Evolutionary conservation across 1,139 yeast genomes (phyloP).

Genomic region (Debaryomycetaceae sp.): DNA sequence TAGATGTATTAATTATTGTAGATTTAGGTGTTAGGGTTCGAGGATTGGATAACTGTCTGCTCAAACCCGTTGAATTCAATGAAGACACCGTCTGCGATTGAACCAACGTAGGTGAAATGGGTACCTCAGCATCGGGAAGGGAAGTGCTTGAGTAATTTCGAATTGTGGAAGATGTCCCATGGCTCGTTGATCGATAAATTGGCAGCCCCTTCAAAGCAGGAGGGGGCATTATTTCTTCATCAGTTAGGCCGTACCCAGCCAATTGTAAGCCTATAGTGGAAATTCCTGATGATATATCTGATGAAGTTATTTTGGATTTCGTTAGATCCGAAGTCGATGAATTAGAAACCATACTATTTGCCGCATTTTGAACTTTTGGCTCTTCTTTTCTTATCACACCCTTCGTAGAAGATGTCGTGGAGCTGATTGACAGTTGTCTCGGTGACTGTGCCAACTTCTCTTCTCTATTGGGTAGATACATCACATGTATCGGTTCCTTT

Average conservation of each 20-base stretch:
- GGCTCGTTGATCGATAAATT: neutral
- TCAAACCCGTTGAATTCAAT: neutral
- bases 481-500: slow-evolving; percentile 29
- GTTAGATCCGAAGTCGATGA: neutral
- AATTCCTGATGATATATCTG: neutral
- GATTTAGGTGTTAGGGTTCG: neutral
- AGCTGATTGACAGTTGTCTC: slow-evolving; percentile 15
- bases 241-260: slow-evolving; percentile 25
- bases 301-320: neutral
- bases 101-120: neutral
- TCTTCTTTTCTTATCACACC: neutral
- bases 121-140: slow-evolving; percentile 7
- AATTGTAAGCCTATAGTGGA: slow-evolving; percentile 15
- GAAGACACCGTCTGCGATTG: neutral
- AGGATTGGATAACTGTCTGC: neutral
- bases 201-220: slow-evolving; percentile 6
- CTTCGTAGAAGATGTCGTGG: slow-evolving; percentile 11
- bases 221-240: slow-evolving; percentile 27
- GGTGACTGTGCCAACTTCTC: slow-evolving; percentile 7
- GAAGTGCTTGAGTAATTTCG: slow-evolving; percentile 14
- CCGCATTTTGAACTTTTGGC: neutral
- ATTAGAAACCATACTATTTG: too few relatives aligned
- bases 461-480: slow-evolving; percentile 23
- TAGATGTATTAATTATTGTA: neutral
- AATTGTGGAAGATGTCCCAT: slow-evolving; percentile 5